A percentile compares a stretch with the other conserved stretches of the same genome.
Conservation (phyloP, 805 yeast species). For the Yamadazyma sp. region DNA sequence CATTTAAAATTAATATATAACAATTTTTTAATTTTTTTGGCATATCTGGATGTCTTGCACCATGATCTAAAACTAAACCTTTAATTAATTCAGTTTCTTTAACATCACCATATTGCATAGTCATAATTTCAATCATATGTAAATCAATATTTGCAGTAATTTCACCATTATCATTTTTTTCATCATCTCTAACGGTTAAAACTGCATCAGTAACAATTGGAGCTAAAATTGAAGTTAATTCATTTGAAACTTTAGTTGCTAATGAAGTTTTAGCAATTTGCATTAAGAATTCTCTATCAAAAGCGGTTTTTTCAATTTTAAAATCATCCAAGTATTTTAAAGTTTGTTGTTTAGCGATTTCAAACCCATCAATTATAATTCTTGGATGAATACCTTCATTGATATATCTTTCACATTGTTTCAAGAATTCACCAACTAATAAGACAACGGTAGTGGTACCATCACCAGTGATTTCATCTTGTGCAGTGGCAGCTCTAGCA, state of each 20-base stretch:
- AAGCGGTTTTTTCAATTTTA: slow-evolving; percentile 45
- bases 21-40: slow-evolving; percentile 86
- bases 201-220: slow-evolving; percentile 98
- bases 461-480: slow-evolving; percentile 98
- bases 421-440: slow-evolving; percentile 89
- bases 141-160: slow-evolving; percentile 56
- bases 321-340: slow-evolving; percentile 67
- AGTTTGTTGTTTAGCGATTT: slow-evolving; percentile 75
- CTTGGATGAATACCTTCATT: slow-evolving; percentile 96
- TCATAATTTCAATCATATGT: slow-evolving; percentile 97
- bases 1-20: slow-evolving; percentile 81
- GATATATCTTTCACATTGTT: slow-evolving; percentile 89
- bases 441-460: slow-evolving; percentile 96
- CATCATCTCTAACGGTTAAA: slow-evolving; percentile 57
- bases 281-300: slow-evolving; percentile 82
- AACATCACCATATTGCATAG: slow-evolving; percentile 91
- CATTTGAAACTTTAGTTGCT: slow-evolving; percentile 78
- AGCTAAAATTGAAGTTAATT: slow-evolving; percentile 74
- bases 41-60: slow-evolving; percentile 99
- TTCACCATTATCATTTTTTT: too few relatives aligned
- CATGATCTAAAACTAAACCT: slow-evolving; percentile 95
- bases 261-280: slow-evolving; percentile 91
- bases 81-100: slow-evolving; percentile 77
- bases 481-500: slow-evolving; percentile 97
- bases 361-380: slow-evolving; percentile 92